Evolutionary conservation across 768 basidiomycete species (phyloP).

Genomic region (Termitomyces sp.): DNA sequence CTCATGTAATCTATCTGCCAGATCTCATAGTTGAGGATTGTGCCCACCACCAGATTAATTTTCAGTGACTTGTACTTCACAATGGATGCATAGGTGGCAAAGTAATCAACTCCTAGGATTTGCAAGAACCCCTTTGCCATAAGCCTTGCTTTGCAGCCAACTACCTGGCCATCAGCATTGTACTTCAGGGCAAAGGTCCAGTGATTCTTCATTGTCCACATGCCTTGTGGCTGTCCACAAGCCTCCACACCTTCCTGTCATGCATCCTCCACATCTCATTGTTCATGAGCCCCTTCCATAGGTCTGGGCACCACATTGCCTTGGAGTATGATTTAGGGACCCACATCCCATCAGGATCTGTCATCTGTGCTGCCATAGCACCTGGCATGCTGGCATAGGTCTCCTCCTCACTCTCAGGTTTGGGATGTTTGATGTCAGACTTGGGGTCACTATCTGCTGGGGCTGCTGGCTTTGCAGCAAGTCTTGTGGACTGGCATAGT

Average conservation of each 20-base stretch:
- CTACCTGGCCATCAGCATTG: neutral
- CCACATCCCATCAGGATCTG: neutral
- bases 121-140: neutral
- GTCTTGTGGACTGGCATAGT: too few relatives aligned
- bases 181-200: neutral
- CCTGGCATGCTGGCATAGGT: neutral
- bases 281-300: neutral
- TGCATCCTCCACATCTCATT: neutral
- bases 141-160: neutral
- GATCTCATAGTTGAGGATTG: neutral
- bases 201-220: neutral
- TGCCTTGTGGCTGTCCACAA: neutral
- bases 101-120: neutral
- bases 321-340: neutral
- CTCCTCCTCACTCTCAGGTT: neutral
- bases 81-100: neutral
- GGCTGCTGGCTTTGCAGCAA: too few relatives aligned
- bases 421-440: too few relatives aligned
- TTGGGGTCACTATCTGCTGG: too few relatives aligned
- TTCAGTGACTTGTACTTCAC: neutral
- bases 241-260: conserved; percentile 2
- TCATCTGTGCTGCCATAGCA: neutral
- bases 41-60: neutral
- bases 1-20: neutral
- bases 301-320: neutral